Evolutionary conservation across 352 stramenopile species (phyloP), one percentile per base, ranked within the genome.

Genomic region (Hyaloperonospora brassicae): DNA sequence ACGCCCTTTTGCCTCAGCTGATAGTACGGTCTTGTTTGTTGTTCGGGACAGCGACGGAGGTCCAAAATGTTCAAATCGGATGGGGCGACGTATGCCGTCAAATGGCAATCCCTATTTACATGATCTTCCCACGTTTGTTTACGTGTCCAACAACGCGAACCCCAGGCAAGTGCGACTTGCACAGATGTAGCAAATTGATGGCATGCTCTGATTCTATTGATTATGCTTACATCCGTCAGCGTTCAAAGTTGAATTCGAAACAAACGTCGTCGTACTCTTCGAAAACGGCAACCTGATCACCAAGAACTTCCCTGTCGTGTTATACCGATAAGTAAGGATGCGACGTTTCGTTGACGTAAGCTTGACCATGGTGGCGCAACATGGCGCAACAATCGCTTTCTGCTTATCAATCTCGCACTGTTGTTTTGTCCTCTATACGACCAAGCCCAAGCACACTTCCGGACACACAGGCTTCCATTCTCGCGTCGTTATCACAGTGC

Each of bases 11-110:
- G 6, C 11, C n/a, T n/a, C 7, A 22, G n/a, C 22, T 57, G 9
- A 39, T 48, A 22, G 25, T 23, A 17, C 7, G 27, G 27, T 31
- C 7, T 5, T 13, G 47, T 11, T 38, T 46, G 52, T 24, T 49
- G 21, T 25, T 7, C 11, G 5, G 22, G 47, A 57, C 44, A 93
- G 87, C 89, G 21, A 97, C 91, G 3, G 91, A 97, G 68, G 96
- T 97, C 53, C 89, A 97, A 53, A 97, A 94, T 65, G 83, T 97
- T 25, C 89, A 97, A 59, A 93, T 97, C 51, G 91, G 85, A 21
- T 91, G 86, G 67, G 91, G 91, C 4, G 87, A 97, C 45, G 81
- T 96, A 11, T 93, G 79, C 47, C 73, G 84, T 6, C 77, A 93
- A 70, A 74, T 97, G 45, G 69, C 76, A 23, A 95, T 97, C 44